Percentiles rank a stretch among this genome's conserved stretches.
These are phyloP conservation scores for Aspergillus vadensis DNA, from an alignment of 2,329 filamentous ascomycete species.

Conservation along the genomic window DNA sequence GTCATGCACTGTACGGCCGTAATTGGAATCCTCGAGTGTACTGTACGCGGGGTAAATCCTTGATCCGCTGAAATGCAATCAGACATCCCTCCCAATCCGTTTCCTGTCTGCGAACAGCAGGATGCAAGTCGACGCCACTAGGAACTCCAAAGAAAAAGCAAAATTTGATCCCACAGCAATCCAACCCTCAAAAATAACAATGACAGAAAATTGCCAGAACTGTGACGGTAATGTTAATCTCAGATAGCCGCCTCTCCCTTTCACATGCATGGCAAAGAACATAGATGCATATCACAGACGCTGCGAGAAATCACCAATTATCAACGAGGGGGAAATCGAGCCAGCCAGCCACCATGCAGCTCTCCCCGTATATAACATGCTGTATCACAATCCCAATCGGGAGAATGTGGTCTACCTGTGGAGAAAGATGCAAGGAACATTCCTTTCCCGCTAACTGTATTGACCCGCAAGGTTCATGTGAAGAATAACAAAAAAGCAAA, in stretches of 20 bases:
- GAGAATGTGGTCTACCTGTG: background rate
- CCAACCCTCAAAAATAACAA: background rate
- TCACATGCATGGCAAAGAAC: constrained; percentile 15
- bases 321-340: constrained; percentile 2
- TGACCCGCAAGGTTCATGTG: background rate
- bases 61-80: constrained; percentile 26
- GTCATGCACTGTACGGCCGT: constrained; percentile 4
- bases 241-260: constrained; percentile 17
- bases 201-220: constrained; percentile 5
- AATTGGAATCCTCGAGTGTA: constrained; percentile 10
- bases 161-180: background rate
- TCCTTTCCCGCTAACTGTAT: background rate
- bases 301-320: background rate
- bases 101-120: constrained; percentile 5
- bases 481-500: background rate
- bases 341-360: constrained; percentile 2
- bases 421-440: background rate
- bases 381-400: background rate
- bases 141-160: constrained; percentile 12
- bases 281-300: constrained; percentile 11
- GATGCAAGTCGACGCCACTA: constrained; percentile 15
- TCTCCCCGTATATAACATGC: background rate
- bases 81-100: constrained; percentile 21
- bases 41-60: constrained; percentile 14
- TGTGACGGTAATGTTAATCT: constrained; percentile 5